Base-by-base conservation (phyloP, 2,329 filamentous ascomycete genomes). In the Phoma sp. region DNA sequence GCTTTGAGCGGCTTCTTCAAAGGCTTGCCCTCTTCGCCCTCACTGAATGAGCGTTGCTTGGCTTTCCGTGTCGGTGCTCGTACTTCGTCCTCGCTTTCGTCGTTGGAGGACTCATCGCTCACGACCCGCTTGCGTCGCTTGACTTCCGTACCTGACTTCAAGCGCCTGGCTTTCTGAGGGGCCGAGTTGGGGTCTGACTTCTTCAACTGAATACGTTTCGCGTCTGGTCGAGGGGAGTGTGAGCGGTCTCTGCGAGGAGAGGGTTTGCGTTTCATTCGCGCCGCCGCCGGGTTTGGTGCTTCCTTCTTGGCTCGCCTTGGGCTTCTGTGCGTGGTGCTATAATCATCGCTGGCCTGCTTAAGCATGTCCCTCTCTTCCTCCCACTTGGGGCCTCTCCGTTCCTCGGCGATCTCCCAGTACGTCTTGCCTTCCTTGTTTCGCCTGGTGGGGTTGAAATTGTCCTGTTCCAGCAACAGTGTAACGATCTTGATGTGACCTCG, bases 401-500 rank as follows among this genome's bases (percentile, higher is more conserved):
- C 87, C 64, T 89, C 85, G 2, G 95, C 92, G 57, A 98, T 87
- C 60, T 99, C 92, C 66, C 87, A 90, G 73, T 98, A 99, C 0
- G 90, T 88, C 65, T 90, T 86, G 18, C 91, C 91, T 62, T 87
- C 87, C 62, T 87, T 88, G 21, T 87, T 83, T 25, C 80, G 81
- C 52, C 89, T 86, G 1, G 91, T 92, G 0, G 95, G 93, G 65
- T 99, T 88, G 71, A 98, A 97, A 21, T 83, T 81, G 40, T 84
- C 84, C 66, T 95, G 91, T 55, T 87, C 87, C 6, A 96, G 79
- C 7, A 97, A 82, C 10, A 96, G 79, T 52, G 89, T 85, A 37
- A 99, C 86, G 52, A 97, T 91, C 62, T 91, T 90, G 42, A 95
- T 83, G 65, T 96, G 95, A 4, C 85, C 86, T 63, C 93, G 89